These are phyloP conservation scores for Diaporthe caulivora DNA, from an alignment of 2,329 filamentous ascomycete species.

Conservation along the genomic window DNA sequence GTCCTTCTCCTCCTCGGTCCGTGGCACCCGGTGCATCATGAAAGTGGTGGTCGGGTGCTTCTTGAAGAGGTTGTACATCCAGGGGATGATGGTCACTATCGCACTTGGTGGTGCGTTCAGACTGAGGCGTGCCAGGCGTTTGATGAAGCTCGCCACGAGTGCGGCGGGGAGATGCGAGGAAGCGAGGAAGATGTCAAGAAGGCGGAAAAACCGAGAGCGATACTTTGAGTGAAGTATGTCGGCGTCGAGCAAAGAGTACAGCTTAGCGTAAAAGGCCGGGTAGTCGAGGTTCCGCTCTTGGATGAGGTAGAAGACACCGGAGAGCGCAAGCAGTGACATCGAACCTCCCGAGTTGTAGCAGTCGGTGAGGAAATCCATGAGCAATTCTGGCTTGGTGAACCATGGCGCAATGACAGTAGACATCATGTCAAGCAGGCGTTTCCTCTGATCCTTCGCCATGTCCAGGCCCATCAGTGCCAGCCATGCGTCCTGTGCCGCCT, in stretches of 20 bases:
- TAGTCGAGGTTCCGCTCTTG: constrained; percentile 96
- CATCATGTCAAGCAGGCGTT: constrained; percentile 81
- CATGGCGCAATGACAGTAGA: constrained; percentile 85
- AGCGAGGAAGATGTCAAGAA: constrained; percentile 89
- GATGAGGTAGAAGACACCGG: constrained; percentile 95
- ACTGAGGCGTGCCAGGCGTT: constrained; percentile 85
- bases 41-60: constrained; percentile 92
- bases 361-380: constrained; percentile 97
- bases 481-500: constrained; percentile 88
- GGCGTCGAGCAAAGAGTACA: constrained; percentile 91
- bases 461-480: constrained; percentile 78
- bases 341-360: constrained; percentile 90
- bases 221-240: constrained; percentile 94
- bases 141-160: constrained; percentile 95
- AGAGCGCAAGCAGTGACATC: constrained; percentile 87
- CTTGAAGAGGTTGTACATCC: constrained; percentile 95
- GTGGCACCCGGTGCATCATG: constrained; percentile 87
- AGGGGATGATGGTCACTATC: constrained; percentile 89
- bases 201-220: constrained; percentile 90
- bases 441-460: constrained; percentile 80
- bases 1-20: constrained; percentile 68
- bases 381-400: constrained; percentile 87
- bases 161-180: constrained; percentile 93
- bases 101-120: constrained; percentile 91
- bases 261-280: constrained; percentile 90